Evolutionary conservation across 345 rosid species (phyloP).

Genomic region (Brassica incana): DNA sequence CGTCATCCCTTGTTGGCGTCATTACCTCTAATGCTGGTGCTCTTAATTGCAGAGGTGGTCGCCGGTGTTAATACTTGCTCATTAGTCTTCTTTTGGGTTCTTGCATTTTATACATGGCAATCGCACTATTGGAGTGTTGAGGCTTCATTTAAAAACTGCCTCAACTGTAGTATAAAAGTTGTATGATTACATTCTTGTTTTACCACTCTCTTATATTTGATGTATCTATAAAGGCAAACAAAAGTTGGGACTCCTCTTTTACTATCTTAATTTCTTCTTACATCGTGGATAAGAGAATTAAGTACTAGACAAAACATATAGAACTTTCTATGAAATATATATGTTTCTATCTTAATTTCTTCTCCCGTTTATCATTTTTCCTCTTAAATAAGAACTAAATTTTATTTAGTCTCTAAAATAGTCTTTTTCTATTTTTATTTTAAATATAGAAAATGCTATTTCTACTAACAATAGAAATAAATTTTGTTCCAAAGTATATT

Average conservation of each 20-base stretch:
- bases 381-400: neutral
- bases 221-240: constrained; percentile 34
- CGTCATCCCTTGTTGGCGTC: constrained; percentile 54
- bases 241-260: neutral
- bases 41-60: constrained; percentile 53
- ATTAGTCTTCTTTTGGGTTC: constrained; percentile 20
- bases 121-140: constrained; percentile 22
- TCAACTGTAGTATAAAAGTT: constrained; percentile 39
- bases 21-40: constrained; percentile 56
- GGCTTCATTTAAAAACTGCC: constrained; percentile 34
- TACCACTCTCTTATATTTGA: neutral
- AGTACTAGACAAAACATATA: neutral
- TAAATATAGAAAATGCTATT: no score
- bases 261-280: neutral
- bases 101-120: constrained; percentile 34
- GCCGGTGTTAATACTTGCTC: constrained; percentile 46
- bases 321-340: neutral
- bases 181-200: constrained; percentile 32
- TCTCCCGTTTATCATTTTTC: neutral
- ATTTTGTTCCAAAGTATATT: no score
- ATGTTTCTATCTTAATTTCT: neutral
- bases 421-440: no score
- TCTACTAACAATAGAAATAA: no score
- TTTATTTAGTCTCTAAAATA: no score
- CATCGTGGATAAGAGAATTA: neutral